Conservation (phyloP, 192 early-diverging fungal species). For the Coemansia sp. region DNA sequence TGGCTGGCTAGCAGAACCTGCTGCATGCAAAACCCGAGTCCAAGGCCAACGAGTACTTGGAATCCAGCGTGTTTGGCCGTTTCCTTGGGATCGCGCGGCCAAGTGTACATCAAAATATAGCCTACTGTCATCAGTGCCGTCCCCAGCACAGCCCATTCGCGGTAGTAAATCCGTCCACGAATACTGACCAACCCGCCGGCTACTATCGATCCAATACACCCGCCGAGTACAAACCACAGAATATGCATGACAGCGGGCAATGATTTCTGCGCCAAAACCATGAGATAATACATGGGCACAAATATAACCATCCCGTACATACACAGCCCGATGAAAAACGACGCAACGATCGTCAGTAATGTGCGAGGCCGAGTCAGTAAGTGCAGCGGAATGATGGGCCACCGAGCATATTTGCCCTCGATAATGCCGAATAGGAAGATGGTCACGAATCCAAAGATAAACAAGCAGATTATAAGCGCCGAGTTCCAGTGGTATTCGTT, state of each 20-base stretch:
- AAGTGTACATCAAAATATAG: slow-evolving; percentile 45
- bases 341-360: slow-evolving; percentile 26
- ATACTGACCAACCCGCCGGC: slow-evolving; percentile 30
- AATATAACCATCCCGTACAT: slow-evolving; percentile 56
- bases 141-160: slow-evolving; percentile 42
- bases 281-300: slow-evolving; percentile 50
- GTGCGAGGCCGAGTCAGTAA: slow-evolving; percentile 32
- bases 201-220: slow-evolving; percentile 18
- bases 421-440: slow-evolving; percentile 47
- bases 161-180: slow-evolving; percentile 37
- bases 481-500: slow-evolving; percentile 61
- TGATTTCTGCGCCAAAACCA: slow-evolving; percentile 27
- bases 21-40: slow-evolving; percentile 55
- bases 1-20: slow-evolving; percentile 50
- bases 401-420: slow-evolving; percentile 65
- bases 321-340: slow-evolving; percentile 46
- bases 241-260: slow-evolving; percentile 29
- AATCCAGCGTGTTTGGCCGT: slow-evolving; percentile 23
- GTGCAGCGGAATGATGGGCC: slow-evolving; percentile 65
- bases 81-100: slow-evolving; percentile 19
- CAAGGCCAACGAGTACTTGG: slow-evolving; percentile 44
- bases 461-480: slow-evolving; percentile 50
- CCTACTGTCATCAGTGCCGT: slow-evolving; percentile 47
- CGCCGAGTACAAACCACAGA: slow-evolving; percentile 43
- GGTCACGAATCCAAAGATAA: slow-evolving; percentile 48